These are phyloP conservation scores for Lipomyces orientalis DNA, from an alignment of 805 yeast genomes.

Conservation along the genomic window DNA sequence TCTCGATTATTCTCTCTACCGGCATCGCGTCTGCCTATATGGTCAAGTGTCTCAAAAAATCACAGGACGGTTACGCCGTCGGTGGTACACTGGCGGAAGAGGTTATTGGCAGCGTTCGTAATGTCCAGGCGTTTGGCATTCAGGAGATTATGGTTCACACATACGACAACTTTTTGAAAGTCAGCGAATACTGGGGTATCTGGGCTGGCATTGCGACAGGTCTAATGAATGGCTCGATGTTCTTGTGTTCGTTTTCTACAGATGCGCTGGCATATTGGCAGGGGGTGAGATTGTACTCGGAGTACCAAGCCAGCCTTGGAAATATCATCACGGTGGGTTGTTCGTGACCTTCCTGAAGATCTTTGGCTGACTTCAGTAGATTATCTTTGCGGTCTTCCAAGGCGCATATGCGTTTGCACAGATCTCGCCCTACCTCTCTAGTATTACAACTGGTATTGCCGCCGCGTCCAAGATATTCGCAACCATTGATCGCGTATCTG, in stretches of 20 bases:
- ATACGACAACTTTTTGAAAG: slow-evolving; percentile 43
- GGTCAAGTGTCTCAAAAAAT: slow-evolving; percentile 25
- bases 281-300: slow-evolving; percentile 38
- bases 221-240: slow-evolving; percentile 44
- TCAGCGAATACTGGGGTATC: slow-evolving; percentile 36
- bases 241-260: slow-evolving; percentile 34
- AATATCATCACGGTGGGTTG: slow-evolving; percentile 28
- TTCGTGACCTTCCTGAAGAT: background rate
- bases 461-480: slow-evolving; percentile 49
- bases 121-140: slow-evolving; percentile 51
- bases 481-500: slow-evolving; percentile 49
- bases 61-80: slow-evolving; percentile 18
- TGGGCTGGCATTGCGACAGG: slow-evolving; percentile 21
- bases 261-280: slow-evolving; percentile 44
- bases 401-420: slow-evolving; percentile 50
- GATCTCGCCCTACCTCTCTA: slow-evolving; percentile 49
- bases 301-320: slow-evolving; percentile 32
- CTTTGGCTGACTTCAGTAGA: slow-evolving; percentile 3
- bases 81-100: slow-evolving; percentile 49
- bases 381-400: slow-evolving; percentile 46
- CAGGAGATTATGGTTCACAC: slow-evolving; percentile 45
- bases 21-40: slow-evolving; percentile 44
- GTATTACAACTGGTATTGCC: slow-evolving; percentile 47
- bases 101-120: slow-evolving; percentile 48
- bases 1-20: slow-evolving; percentile 44